Evolutionary conservation across 2,329 filamentous ascomycete species (phyloP).

Genomic region (Verticillium klebahnii): DNA sequence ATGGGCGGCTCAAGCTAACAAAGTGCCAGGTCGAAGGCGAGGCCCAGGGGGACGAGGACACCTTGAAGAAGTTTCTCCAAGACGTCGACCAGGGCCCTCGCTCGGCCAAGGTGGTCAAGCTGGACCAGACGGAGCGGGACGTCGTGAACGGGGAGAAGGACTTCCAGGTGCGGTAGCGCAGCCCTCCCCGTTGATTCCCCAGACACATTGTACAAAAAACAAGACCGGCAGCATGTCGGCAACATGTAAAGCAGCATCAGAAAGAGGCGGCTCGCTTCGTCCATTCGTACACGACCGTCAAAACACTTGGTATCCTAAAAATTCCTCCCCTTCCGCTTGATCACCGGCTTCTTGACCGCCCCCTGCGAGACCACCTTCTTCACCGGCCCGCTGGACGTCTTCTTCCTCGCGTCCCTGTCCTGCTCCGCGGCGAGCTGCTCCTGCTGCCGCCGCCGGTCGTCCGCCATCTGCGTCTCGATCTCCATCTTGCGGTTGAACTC

Average conservation of each 20-base stretch:
- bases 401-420: conserved; percentile 40
- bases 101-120: conserved; percentile 65
- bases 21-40: conserved; percentile 75
- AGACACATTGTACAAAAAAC: not conserved
- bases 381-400: conserved; percentile 16
- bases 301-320: conserved; percentile 27
- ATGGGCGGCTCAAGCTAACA: conserved; percentile 1
- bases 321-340: conserved; percentile 51
- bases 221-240: not conserved
- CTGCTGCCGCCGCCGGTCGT: conserved; percentile 69
- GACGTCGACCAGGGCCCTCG: conserved; percentile 72
- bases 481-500: conserved; percentile 93
- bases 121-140: conserved; percentile 66
- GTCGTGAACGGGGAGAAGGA: conserved; percentile 61
- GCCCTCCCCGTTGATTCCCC: not conserved
- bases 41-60: conserved; percentile 68
- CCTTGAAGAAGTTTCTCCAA: conserved; percentile 65
- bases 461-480: conserved; percentile 87
- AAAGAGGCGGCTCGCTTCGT: not conserved
- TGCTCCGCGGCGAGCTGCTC: conserved; percentile 47
- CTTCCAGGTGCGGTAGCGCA: conserved; percentile 49
- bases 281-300: not conserved
- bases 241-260: not conserved
- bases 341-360: conserved; percentile 56
- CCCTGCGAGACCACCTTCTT: conserved; percentile 60